Conservation (phyloP, 1,139 yeast species). For the Saccharomycopsis hybrid region DNA sequence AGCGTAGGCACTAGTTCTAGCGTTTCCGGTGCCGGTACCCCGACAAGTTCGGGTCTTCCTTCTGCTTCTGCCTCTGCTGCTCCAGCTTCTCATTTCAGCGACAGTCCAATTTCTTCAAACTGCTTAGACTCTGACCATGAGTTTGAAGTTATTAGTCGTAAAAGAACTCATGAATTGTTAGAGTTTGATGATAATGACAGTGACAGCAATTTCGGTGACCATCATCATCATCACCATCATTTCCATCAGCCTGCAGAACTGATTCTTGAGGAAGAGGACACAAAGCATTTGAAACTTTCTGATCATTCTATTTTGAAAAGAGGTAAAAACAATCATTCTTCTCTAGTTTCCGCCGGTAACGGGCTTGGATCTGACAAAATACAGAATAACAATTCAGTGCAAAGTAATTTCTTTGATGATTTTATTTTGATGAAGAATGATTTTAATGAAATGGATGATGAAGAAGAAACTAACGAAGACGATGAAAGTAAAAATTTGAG, state of each 20-base stretch:
- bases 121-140: slow-evolving; percentile 5
- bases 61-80: background rate
- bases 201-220: background rate
- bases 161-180: slow-evolving; percentile 20
- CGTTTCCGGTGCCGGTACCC: too few species aligned
- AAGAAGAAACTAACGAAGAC: too few species aligned
- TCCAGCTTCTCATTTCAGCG: background rate
- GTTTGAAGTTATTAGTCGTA: slow-evolving; percentile 14
- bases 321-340: background rate
- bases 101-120: background rate
- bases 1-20: background rate
- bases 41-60: background rate
- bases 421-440: slow-evolving; percentile 4
- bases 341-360: background rate
- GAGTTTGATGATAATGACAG: slow-evolving; percentile 13
- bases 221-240: too few species aligned
- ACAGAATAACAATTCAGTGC: too few species aligned
- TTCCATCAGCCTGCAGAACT: too few species aligned
- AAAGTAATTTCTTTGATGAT: slow-evolving; percentile 12
- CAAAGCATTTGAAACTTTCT: too few species aligned
- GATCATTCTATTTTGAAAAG: too few species aligned
- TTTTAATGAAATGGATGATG: slow-evolving; percentile 7
- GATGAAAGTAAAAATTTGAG: too few species aligned
- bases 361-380: too few species aligned
- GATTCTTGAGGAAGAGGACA: too few species aligned